Evolutionary conservation across 2,329 filamentous ascomycete genomes (phyloP), one percentile per base, ranked within the genome.

Genomic region (Neophaeococcomyces mojaviensis): DNA sequence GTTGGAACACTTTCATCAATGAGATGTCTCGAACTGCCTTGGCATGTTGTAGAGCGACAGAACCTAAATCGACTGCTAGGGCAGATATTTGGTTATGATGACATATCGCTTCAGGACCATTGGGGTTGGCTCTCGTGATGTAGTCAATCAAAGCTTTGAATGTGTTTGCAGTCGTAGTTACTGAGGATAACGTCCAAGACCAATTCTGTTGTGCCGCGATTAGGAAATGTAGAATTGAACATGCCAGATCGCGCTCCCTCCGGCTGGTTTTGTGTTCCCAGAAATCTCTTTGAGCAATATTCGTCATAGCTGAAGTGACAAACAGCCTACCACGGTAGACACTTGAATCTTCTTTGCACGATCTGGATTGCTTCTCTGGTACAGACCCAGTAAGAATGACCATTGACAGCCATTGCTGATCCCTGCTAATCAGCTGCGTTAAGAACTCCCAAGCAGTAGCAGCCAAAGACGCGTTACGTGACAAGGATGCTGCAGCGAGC

Each of bases 351-450:
- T 72, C 73, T 35, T 56, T 49, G 37, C 61, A 60, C 47, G 68
- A 69, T 52, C 79, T 79, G 58, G 88, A 69, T 4, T 84, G 78
- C 55, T 92, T 81, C 51, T 86, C 80, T 3, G 90, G 88, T 0
- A 88, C 88, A 59, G 82, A 84, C 18, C 89, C 92, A 5, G 88
- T 96, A 32, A 97, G 78, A 7, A 98, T 74, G 60, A 89, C 94
- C 51, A 95, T 87, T 0, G 90, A 87, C 70, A 98, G 86, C 86
- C 90, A 97, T 60, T 95, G 89, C 62, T 98, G 92, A 52, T 88
- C 82, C 61, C 88, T 89, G 54, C 85, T 84, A 49, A 98, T 78
- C 38, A 97, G 83, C 2, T 84, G 82, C 2, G 89, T 86, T 44
- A 97, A 80, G 59, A 98, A 82, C 47, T 78, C 79, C 92, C 90